Base-by-base conservation (phyloP, 2,329 filamentous ascomycete genomes). In the Dendrostoma leiphaemia region DNA sequence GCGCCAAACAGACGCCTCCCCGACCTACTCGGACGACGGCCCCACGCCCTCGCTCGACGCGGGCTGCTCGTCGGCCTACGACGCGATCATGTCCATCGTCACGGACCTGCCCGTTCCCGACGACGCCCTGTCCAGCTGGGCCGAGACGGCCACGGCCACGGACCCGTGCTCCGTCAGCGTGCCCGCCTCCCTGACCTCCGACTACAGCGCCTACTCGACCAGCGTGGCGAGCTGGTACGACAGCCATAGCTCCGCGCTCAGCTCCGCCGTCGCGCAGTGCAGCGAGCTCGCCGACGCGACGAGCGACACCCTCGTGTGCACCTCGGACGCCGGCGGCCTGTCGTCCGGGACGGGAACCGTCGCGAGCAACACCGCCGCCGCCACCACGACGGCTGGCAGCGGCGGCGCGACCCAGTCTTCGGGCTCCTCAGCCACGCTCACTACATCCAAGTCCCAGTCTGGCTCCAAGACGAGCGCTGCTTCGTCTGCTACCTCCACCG, bases 151-250 rank as follows among this genome's bases (percentile, higher is more conserved):
- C 32, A 28, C 56, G 21, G n/a, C 49, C 4, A 60, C 60, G 13
- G 61, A 69, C 58, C 26, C 52, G 15, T 69, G 68, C 64, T 37
- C 21, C 29, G 12, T 60, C 57, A 59, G 60, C 13, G 2, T 65
- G 31, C 66, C 67, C 7, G 19, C 58, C 24, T 56, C 57, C 7
- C 24, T 70, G 45, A 37, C 53, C 32, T 43, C 53, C 31, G 61
- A 54, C 7, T 58, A 57, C 44, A 41, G 45, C 10, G 54, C 45
- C 53, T 68, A 67, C 57, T 54, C 57, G 34, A 51, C 53, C 21
- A 56, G 55, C 12, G 38, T 64, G 24, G 1, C 51, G 24, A 62
- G 55, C 41, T 71, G 66, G 66, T 60, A 53, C 57, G 10, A 34
- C 8, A 56, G 41, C 43, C 45, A 65, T 61, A 57, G 37, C 48